Evolutionary conservation across 495 filamentous ascomycete species (phyloP).

Genomic region (Sordaria brevicollis): DNA sequence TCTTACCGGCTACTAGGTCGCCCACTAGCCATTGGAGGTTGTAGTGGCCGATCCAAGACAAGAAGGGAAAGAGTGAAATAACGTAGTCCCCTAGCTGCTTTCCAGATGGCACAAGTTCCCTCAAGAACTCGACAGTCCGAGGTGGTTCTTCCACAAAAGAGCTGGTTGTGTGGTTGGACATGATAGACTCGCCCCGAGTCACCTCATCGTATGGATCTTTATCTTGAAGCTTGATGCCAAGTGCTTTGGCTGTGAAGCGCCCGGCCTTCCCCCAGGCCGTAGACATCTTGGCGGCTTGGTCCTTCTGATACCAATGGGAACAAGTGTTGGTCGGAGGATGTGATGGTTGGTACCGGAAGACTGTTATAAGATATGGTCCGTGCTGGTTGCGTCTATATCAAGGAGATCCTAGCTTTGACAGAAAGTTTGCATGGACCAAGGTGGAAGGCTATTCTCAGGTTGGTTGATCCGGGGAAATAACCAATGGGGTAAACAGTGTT

Average conservation of each 20-base stretch:
- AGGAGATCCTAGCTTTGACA: not conserved
- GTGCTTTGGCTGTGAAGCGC: slow-evolving; percentile 62
- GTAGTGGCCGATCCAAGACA: slow-evolving; percentile 78
- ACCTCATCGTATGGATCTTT: slow-evolving; percentile 47
- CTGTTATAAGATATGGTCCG: not conserved
- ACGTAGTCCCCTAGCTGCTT: slow-evolving; percentile 48
- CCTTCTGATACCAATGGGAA: not conserved
- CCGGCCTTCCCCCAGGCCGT: slow-evolving; percentile 40
- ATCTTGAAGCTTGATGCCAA: slow-evolving; percentile 77
- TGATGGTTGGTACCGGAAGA: not conserved
- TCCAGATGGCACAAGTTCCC: slow-evolving; percentile 46
- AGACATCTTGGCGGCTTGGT: not conserved
- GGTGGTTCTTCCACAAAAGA: slow-evolving; percentile 81
- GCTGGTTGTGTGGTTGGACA: slow-evolving; percentile 65
- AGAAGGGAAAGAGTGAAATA: slow-evolving; percentile 70
- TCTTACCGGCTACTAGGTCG: slow-evolving; percentile 80
- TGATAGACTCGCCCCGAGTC: slow-evolving; percentile 66
- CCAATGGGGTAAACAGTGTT: not conserved
- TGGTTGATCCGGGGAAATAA: not conserved
- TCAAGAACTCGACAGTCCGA: slow-evolving; percentile 60
- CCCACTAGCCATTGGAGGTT: slow-evolving; percentile 82
- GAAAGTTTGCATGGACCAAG: not conserved
- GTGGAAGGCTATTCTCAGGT: not conserved
- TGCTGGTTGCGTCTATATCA: not conserved
- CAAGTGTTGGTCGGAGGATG: not conserved